A percentile compares a stretch with the other conserved stretches of the same genome.
These are phyloP conservation scores for Stagonosporopsis cucurbitacearum DNA, from an alignment of 2,329 filamentous ascomycete genomes.

Conservation along the genomic window DNA sequence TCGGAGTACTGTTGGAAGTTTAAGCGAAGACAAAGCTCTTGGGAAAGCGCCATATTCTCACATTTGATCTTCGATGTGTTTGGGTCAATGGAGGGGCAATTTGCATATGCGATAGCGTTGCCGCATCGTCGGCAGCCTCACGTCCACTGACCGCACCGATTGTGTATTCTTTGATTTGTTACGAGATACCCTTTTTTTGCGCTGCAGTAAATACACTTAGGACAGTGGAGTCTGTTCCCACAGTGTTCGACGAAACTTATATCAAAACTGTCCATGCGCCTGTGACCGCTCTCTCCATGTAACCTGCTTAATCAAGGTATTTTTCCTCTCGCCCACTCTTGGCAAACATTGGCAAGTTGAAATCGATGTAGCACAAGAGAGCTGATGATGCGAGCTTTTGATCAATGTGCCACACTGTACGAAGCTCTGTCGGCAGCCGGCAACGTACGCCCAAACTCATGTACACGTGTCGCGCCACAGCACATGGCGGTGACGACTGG, in stretches of 20 bases:
- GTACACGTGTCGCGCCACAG: slow-evolving; percentile 22
- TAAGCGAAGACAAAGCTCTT: slow-evolving; percentile 21
- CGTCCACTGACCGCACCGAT: background rate
- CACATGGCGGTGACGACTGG: slow-evolving; percentile 14
- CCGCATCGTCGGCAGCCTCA: background rate
- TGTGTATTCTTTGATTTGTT: background rate
- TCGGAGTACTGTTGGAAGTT: slow-evolving; percentile 16
- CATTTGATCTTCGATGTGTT: slow-evolving; percentile 9
- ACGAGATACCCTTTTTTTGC: slow-evolving; percentile 4
- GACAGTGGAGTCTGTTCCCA: background rate
- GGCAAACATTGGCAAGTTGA: background rate
- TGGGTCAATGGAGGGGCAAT: background rate
- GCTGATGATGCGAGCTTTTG: background rate
- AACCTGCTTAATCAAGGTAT: background rate
- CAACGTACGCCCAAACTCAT: background rate
- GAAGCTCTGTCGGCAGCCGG: slow-evolving; percentile 1
- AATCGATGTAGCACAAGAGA: background rate
- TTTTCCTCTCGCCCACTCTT: background rate
- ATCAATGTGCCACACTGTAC: background rate
- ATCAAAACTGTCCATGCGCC: background rate
- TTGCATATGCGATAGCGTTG: background rate
- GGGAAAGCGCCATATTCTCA: slow-evolving; percentile 24
- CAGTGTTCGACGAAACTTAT: background rate
- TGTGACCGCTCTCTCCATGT: background rate
- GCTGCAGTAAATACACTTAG: background rate